These are phyloP conservation scores for Endocalyx cinctus DNA, from an alignment of 2,329 filamentous ascomycete genomes.

Conservation along the genomic window DNA sequence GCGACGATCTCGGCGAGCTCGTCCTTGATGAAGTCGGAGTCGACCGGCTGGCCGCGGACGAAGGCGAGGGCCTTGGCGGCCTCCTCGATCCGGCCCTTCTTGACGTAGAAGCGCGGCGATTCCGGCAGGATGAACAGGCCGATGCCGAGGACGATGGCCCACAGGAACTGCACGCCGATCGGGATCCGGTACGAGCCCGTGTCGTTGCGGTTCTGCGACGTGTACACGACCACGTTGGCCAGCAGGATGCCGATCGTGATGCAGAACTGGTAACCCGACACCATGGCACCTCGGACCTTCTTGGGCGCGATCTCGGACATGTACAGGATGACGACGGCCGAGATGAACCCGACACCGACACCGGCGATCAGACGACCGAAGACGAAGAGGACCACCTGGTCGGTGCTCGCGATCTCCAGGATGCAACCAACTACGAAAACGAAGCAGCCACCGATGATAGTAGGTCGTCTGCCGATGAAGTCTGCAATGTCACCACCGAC, in stretches of 20 bases:
- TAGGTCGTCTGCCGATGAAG: slow-evolving; percentile 55
- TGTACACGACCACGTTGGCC: slow-evolving; percentile 65
- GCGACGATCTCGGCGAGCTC: slow-evolving; percentile 71
- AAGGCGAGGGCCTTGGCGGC: slow-evolving; percentile 53
- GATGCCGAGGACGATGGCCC: slow-evolving; percentile 33
- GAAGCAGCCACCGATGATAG: slow-evolving; percentile 54
- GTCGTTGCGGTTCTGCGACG: slow-evolving; percentile 53
- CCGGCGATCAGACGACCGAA: slow-evolving; percentile 62
- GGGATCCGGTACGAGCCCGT: slow-evolving; percentile 67
- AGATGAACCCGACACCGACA: slow-evolving; percentile 63
- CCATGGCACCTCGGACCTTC: slow-evolving; percentile 66
- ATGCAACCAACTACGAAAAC: slow-evolving; percentile 57
- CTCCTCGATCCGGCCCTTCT: slow-evolving; percentile 57
- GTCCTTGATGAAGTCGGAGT: slow-evolving; percentile 62
- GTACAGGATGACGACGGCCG: slow-evolving; percentile 64
- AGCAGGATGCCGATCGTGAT: slow-evolving; percentile 70
- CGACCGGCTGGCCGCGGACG: slow-evolving; percentile 60
- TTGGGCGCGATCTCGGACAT: slow-evolving; percentile 60
- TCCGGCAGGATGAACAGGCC: slow-evolving; percentile 47
- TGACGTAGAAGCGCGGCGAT: slow-evolving; percentile 69
- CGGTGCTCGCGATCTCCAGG: slow-evolving; percentile 52
- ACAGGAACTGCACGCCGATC: slow-evolving; percentile 62
- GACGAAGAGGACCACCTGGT: slow-evolving; percentile 50
- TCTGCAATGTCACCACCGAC: slow-evolving; percentile 63
- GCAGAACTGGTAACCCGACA: slow-evolving; percentile 73